These are phyloP conservation scores for Entomortierella lignicola DNA, from an alignment of 192 early-diverging fungal genomes.

Conservation along the genomic window DNA sequence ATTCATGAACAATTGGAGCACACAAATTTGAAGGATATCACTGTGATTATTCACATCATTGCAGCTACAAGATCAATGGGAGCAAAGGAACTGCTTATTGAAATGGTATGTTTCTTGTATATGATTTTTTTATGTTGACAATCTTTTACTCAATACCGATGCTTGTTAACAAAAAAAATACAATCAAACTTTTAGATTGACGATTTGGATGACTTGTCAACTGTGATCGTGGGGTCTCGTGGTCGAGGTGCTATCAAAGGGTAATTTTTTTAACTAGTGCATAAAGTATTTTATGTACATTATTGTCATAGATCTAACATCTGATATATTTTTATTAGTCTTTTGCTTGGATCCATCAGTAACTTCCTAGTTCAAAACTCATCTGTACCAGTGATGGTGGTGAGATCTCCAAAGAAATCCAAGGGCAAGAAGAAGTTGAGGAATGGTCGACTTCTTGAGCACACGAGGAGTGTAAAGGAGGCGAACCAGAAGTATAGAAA, in stretches of 20 bases:
- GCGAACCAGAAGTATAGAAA: constrained; percentile 46
- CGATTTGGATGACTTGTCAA: constrained; percentile 53
- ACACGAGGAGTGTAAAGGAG: constrained; percentile 34
- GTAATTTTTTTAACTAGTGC: constrained; percentile 46
- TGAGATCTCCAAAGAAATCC: constrained; percentile 55
- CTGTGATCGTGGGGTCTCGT: constrained; percentile 60
- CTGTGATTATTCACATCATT: constrained; percentile 50
- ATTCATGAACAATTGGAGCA: constrained; percentile 51
- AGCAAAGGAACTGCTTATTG: constrained; percentile 44
- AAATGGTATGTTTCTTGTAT: constrained; percentile 37
- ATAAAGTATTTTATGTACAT: too few species aligned
- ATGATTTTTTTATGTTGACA: neutral
- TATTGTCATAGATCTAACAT: neutral
- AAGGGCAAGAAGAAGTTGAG: constrained; percentile 50
- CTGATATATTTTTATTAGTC: constrained; percentile 17
- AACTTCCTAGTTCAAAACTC: constrained; percentile 67
- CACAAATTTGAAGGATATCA: constrained; percentile 40
- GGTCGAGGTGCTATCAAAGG: constrained; percentile 58
- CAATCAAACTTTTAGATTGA: constrained; percentile 50
- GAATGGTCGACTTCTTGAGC: constrained; percentile 17
- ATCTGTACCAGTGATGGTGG: constrained; percentile 62
- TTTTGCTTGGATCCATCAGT: constrained; percentile 63
- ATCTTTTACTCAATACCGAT: neutral
- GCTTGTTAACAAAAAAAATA: too few species aligned
- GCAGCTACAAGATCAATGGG: constrained; percentile 52